A percentile compares a stretch with the other conserved stretches of the same genome.
These are phyloP conservation scores for Rutidosis leptorrhynchoides DNA, from an alignment of 129 eudicot species.

Conservation along the genomic window DNA sequence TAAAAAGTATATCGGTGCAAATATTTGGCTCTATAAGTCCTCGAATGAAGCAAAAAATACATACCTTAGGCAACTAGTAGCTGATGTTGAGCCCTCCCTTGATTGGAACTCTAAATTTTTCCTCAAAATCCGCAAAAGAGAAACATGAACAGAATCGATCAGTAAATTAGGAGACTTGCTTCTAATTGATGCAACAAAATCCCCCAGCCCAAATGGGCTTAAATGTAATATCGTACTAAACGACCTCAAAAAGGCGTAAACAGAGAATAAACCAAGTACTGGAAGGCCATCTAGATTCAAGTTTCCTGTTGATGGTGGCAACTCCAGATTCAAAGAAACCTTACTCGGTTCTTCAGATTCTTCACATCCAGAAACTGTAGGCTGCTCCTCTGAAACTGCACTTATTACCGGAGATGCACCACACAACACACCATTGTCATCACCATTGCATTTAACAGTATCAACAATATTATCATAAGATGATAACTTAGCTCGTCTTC, in stretches of 20 bases:
- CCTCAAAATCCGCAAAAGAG: slow-evolving; percentile 65
- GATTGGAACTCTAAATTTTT: slow-evolving; percentile 72
- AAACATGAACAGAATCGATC: slow-evolving; percentile 77
- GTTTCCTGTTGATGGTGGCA: slow-evolving; percentile 70
- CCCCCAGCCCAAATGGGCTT: slow-evolving; percentile 87
- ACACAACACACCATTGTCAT: slow-evolving; percentile 17
- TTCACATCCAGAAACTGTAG: slow-evolving; percentile 30
- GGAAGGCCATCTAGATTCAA: slow-evolving; percentile 61
- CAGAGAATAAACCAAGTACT: slow-evolving; percentile 62
- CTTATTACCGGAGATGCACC: slow-evolving; percentile 46
- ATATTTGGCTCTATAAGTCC: background rate
- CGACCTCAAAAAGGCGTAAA: slow-evolving; percentile 83
- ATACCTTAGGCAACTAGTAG: slow-evolving; percentile 83
- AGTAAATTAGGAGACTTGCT: slow-evolving; percentile 56
- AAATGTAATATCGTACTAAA: slow-evolving; percentile 72
- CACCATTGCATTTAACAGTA: slow-evolving; percentile 25
- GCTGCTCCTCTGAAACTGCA: slow-evolving; percentile 51
- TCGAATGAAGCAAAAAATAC: slow-evolving; percentile 3
- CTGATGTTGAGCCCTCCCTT: slow-evolving; percentile 51
- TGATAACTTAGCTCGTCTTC: slow-evolving; percentile 42
- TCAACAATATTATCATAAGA: slow-evolving; percentile 27
- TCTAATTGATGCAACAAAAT: slow-evolving; percentile 70
- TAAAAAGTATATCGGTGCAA: background rate
- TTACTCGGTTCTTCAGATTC: slow-evolving; percentile 31
- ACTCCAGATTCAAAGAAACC: slow-evolving; percentile 48